Base-by-base conservation (phyloP, 164 flowering plant genomes). In the Berberis vulgaris region DNA sequence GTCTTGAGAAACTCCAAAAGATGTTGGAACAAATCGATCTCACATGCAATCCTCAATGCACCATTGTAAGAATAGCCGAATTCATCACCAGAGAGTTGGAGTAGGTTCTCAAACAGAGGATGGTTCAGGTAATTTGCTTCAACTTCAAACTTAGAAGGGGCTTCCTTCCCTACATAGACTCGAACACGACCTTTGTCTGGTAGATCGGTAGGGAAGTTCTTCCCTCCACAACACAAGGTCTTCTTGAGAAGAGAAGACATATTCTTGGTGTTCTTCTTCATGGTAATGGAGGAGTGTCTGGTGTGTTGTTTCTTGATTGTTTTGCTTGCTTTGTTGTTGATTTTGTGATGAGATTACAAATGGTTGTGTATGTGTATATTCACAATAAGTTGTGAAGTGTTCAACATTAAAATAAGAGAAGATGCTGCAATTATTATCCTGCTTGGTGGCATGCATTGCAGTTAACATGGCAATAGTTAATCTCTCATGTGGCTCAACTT, bases 41-140 rank as follows among this genome's bases (percentile, higher is more conserved):
- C 81, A 45, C 79, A 75, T 3, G 78, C 81, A 40, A 75, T 78
- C 73, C 79, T 68, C 4, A 78, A 64, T 10, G 79, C 79, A 9
- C 79, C 81, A 7, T 66, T 61, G 54, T 78, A 78, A 0, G 81
- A 78, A 45, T 70, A 73, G 11, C 81, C 81, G 60, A 68, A 73
- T 57, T 78, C 81, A 11, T 78, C 75, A 7, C 61, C 77, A 1
- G 77, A 78, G 3, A 75, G 67, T 10, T 71, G 63, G 9, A 78
- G 71, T 41, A 75, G 61, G 52, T 73, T 61, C 73, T 75, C 73
- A 38, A 78, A 73, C 8, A 76, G 69, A 2, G 77, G 79, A 53
- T 78, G 79, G 63, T 79, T 79, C 4, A 79, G 57, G 57, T 71
- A 71, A 57, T 73, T 71, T 59, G 77, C 82, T 63, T 78, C 76